Evolutionary conservation across 1,284 basidiomycete genomes (phyloP).

Genomic region (Mycena citricolor): DNA sequence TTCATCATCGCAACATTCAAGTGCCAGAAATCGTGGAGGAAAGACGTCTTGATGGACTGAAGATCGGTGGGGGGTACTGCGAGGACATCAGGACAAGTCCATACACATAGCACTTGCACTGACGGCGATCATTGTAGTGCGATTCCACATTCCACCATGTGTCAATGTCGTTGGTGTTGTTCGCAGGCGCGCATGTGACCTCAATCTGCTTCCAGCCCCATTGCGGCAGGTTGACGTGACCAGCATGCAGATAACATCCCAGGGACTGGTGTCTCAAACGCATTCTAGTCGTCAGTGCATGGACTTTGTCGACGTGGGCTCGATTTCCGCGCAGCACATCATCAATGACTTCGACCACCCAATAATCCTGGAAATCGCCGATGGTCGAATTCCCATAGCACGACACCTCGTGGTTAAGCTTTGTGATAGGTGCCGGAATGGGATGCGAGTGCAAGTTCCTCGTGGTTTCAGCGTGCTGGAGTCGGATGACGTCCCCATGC

Average conservation of each 20-base stretch:
- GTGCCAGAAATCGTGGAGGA: constrained; percentile 97
- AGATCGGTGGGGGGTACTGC: constrained; percentile 81
- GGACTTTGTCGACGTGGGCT: constrained; percentile 68
- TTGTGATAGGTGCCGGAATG: constrained; percentile 86
- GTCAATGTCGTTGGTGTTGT: constrained; percentile 79
- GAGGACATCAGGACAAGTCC: no score
- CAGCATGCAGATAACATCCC: constrained; percentile 90
- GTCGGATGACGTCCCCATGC: constrained; percentile 79
- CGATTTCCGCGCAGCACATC: constrained; percentile 72
- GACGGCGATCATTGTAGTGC: constrained; percentile 92
- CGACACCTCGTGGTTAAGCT: constrained; percentile 89
- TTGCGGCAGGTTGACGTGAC: constrained; percentile 88
- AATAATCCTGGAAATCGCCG: constrained; percentile 89
- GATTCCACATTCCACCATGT: constrained; percentile 99
- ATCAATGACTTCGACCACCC: constrained; percentile 94
- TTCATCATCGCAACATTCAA: constrained; percentile 99
- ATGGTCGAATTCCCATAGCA: constrained; percentile 88
- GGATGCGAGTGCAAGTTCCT: constrained; percentile 94
- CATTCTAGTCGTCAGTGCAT: constrained; percentile 88
- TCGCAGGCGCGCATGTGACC: constrained; percentile 90
- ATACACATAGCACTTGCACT: no score
- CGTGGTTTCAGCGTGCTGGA: constrained; percentile 79
- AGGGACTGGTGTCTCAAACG: constrained; percentile 78
- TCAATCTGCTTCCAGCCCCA: constrained; percentile 99
- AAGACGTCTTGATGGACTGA: constrained; percentile 88